Evolutionary conservation across 257 asterid species (phyloP).

Genomic region (Rehmannia glutinosa): DNA sequence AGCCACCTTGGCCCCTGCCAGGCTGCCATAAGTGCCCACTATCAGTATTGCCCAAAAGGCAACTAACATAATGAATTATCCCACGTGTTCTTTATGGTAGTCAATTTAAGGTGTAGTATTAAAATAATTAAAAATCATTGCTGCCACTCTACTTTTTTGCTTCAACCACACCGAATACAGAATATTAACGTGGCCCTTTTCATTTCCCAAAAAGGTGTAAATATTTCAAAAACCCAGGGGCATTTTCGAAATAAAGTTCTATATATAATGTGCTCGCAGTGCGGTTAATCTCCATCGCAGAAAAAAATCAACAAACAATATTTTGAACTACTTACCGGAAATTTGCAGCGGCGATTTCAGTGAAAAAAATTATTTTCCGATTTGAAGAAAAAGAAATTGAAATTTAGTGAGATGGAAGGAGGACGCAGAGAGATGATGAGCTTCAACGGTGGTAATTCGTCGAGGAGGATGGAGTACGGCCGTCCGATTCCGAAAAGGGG

Average conservation of each 20-base stretch:
- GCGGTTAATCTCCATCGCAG: background rate
- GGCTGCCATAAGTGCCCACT: conserved; percentile 7
- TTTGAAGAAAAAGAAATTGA: background rate
- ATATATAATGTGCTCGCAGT: conserved; percentile 4
- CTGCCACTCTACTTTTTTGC: background rate
- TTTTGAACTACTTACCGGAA: background rate
- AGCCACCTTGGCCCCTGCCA: conserved; percentile 18
- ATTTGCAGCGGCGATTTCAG: background rate
- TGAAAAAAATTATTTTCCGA: background rate
- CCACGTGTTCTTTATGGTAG: conserved; percentile 28
- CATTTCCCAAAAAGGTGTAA: background rate
- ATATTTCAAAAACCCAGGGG: conserved; percentile 4
- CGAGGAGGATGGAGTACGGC: conserved; percentile 35
- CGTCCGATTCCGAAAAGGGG: conserved; percentile 70
- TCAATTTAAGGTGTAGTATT: conserved; percentile 9
- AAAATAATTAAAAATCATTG: background rate
- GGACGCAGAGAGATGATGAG: conserved; percentile 29
- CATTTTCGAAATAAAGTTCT: background rate
- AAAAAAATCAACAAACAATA: background rate
- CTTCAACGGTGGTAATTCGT: conserved; percentile 25
- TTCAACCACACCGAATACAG: background rate
- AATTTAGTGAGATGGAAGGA: conserved; percentile 38
- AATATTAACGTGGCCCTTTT: no score
- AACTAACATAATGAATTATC: background rate
- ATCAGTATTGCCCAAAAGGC: background rate